phyloP scores from a whole-genome alignment of 352 stramenopile species.

The Phytophthora quininea region DNA sequence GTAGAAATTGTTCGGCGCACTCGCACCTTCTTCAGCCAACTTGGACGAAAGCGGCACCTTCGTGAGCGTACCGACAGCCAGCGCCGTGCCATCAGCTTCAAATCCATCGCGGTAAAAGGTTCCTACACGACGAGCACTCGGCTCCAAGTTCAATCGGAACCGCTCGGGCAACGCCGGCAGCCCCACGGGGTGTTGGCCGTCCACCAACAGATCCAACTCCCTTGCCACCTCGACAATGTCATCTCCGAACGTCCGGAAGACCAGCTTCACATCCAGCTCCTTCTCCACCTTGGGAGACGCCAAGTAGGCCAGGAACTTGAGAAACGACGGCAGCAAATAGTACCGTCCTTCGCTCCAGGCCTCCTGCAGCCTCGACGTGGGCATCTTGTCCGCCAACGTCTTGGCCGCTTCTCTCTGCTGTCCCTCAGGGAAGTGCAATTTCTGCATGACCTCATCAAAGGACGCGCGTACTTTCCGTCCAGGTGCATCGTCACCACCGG shows the following conservation, averaged over 20 bases:
- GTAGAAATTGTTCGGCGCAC: slow-evolving; percentile 51
- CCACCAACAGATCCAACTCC: slow-evolving; percentile 72
- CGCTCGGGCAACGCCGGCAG: slow-evolving; percentile 41
- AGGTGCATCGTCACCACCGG: slow-evolving; percentile 43
- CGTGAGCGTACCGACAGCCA: slow-evolving; percentile 64
- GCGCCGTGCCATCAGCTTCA: slow-evolving; percentile 50
- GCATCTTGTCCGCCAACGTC: slow-evolving; percentile 45
- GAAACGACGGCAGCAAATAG: slow-evolving; percentile 85
- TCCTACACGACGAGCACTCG: slow-evolving; percentile 37
- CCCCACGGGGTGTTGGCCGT: slow-evolving; percentile 64
- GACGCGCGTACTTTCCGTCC: slow-evolving; percentile 48
- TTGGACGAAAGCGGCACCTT: slow-evolving; percentile 65
- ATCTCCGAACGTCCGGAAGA: slow-evolving; percentile 86
- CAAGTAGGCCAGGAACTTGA: slow-evolving; percentile 69
- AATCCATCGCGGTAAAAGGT: slow-evolving; percentile 85
- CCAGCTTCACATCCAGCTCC: slow-evolving; percentile 56
- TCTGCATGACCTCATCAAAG: slow-evolving; percentile 78
- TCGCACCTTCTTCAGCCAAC: slow-evolving; percentile 32
- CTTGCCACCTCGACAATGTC: slow-evolving; percentile 77
- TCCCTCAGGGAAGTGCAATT: slow-evolving; percentile 70
- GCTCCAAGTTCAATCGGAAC: slow-evolving; percentile 54
- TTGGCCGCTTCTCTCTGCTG: slow-evolving; percentile 55
- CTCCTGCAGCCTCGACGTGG: slow-evolving; percentile 63
- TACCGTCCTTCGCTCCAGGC: slow-evolving; percentile 76
- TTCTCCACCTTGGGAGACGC: slow-evolving; percentile 30